phyloP scores from a whole-genome alignment of 345 rosid genomes.

The Cardamine chenopodiifolia region DNA sequence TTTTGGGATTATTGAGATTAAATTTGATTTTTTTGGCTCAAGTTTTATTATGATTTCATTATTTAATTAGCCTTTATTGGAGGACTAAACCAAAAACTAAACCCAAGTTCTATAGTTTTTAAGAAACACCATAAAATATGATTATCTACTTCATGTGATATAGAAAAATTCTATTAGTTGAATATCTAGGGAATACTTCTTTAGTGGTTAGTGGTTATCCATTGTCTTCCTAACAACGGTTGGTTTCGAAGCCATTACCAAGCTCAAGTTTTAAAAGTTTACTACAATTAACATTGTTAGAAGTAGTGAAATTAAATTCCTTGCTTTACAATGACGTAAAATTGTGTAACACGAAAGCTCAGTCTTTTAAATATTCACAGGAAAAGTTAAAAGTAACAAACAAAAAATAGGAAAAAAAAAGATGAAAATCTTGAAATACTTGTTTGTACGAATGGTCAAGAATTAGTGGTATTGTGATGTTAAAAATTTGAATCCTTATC shows the following conservation, averaged over 20 bases:
- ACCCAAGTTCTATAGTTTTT: too few species aligned
- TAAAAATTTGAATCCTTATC: neutral
- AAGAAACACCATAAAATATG: too few species aligned
- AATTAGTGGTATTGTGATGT: neutral
- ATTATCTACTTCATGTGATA: too few species aligned
- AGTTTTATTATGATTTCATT: too few species aligned
- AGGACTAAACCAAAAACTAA: too few species aligned
- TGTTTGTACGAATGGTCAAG: constrained; percentile 2
- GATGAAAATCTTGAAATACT: neutral
- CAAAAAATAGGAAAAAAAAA: neutral
- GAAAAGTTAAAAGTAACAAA: neutral
- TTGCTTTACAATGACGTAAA: constrained; percentile 29
- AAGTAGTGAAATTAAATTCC: constrained; percentile 18
- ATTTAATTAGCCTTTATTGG: too few species aligned
- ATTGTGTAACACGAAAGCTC: constrained; percentile 3
- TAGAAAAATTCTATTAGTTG: too few species aligned
- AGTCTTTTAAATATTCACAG: constrained; percentile 12
- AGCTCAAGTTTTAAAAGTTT: constrained; percentile 9
- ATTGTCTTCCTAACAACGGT: too few species aligned
- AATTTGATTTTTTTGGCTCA: too few species aligned
- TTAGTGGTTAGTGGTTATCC: too few species aligned
- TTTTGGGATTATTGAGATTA: too few species aligned
- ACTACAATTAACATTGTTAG: neutral
- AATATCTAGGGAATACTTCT: too few species aligned
- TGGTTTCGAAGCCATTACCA: neutral